Base-by-base conservation (phyloP, 2,329 filamentous ascomycete genomes). In the Catunica adiposa region DNA sequence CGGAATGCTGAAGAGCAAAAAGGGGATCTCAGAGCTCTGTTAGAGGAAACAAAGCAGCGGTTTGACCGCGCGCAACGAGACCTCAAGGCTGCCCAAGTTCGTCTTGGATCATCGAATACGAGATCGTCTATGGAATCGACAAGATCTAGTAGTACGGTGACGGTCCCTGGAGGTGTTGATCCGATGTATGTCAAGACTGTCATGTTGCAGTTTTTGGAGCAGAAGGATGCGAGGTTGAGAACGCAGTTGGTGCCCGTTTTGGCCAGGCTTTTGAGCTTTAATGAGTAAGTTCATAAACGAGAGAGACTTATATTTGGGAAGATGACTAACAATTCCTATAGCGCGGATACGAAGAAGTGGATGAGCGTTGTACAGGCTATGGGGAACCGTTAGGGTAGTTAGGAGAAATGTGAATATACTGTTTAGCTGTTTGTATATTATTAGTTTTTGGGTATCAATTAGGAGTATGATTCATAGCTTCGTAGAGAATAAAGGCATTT, bases 1-100 rank as follows among this genome's bases (percentile, higher is more conserved):
- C 78, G 82, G 29, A 85, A 92, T n/a, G 74, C 86, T 3, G 89
- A 96, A 67, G 86, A 82, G 69, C 86, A 94, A 64, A 85, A 83
- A 61, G 71, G 73, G 0, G 89, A 95, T 59, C 70, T 94, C 53
- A 78, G 85, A 48, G 79, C 80, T 44, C 74, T 84, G 31, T 75
- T 94, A 1, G 88, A 95, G 62, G 89, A 96, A 61, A 79, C 82
- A 26, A 83, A 84, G 60, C 73, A 76, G 56, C 79, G 85, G 11
- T 79, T 90, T 59, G 89, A 96, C 65, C 90, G 87, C 70, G 68
- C 89, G 3, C 79, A 83, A 60, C 88, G 84, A 67, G 78, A 82
- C 51, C 69, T 76, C 61, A 80, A 78, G 66, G 63, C 65, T 20
- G 66, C 73, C 37, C 77, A 80, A 66, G 63, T 69, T 3, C 74